Base-by-base conservation (phyloP, 2,329 filamentous ascomycete genomes). In the Penicillium sp. region DNA sequence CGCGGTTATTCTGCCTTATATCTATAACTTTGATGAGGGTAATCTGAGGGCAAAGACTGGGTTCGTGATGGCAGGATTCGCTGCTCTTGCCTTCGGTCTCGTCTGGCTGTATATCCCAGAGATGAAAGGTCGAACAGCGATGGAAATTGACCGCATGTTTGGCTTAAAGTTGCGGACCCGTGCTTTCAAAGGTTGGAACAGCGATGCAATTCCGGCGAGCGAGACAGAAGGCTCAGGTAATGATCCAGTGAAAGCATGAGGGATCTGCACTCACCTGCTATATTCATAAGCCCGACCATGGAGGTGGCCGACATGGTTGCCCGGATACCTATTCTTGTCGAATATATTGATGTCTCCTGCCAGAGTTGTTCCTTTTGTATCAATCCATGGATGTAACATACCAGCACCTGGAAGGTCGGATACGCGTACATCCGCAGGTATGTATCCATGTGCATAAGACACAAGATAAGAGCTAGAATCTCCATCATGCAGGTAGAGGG, bases 21-120 rank as follows among this genome's bases (percentile, higher is more conserved):
- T 77, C 11, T 79, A 75, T 61, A 59, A 59, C n/a, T 12, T 48
- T 6, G 57, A 58, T 3, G 10, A 50, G 25, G 55, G 57, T 2
- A 45, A 60, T 12, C 46, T 58, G 7, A 41, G 39, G 3, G 57
- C 54, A 3, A 57, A 55, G 33, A 60, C 52, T 2, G 57, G 56
- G 3, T 60, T 60, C 12, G 54, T 58, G 2, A 57, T 60, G 52
- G 50, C 52, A 4, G 54, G 50, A 14, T 55, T 60, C 19, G 52
- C 56, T 3, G 43, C 48, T 4, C 35, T 57, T 12, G 55, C 46
- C 1, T 30, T 55, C 9, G 14, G 69, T 3, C 25, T 73, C 1
- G 69, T 72, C 0, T 81, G 69, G 63, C 64, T 74, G 7, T 66
- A 65, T 29, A 65, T 81, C 0, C 79, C 79, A 0, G 79, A 81